phyloP scores from a whole-genome alignment of 1,284 basidiomycete species.

The Marasmius oreades region DNA sequence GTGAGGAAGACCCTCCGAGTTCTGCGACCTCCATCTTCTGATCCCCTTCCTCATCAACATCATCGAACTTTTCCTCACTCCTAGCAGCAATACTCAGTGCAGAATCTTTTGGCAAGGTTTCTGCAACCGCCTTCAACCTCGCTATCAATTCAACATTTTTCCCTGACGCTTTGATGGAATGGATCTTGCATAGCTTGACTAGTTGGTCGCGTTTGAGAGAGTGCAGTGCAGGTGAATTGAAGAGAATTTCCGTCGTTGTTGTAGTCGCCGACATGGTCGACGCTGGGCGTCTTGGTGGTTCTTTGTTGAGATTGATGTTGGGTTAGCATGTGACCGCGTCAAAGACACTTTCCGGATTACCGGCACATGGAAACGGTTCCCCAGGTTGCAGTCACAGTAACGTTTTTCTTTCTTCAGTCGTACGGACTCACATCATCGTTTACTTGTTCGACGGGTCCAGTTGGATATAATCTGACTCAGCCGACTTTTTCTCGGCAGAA shows the following conservation, averaged over 20 bases:
- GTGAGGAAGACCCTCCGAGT: constrained; percentile 38
- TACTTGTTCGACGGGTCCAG: too few species aligned
- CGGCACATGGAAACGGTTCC: too few species aligned
- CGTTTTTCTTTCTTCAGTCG: too few species aligned
- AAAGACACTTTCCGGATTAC: neutral
- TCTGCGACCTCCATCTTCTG: constrained; percentile 27
- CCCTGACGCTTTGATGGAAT: constrained; percentile 70
- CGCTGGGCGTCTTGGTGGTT: constrained; percentile 2
- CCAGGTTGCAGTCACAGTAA: too few species aligned
- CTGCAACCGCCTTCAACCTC: constrained; percentile 61
- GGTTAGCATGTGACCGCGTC: constrained; percentile 2
- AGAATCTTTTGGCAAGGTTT: constrained; percentile 49
- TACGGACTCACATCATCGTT: too few species aligned
- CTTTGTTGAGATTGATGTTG: neutral
- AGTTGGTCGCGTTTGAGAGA: constrained; percentile 79
- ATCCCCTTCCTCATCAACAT: constrained; percentile 29
- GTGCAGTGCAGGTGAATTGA: constrained; percentile 75
- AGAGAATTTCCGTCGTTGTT: constrained; percentile 70
- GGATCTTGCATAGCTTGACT: constrained; percentile 75
- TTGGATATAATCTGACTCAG: too few species aligned
- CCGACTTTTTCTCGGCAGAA: too few species aligned
- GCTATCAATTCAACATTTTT: constrained; percentile 73
- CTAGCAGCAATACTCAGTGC: constrained; percentile 48
- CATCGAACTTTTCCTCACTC: constrained; percentile 32
- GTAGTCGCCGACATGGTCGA: constrained; percentile 20